These are phyloP conservation scores for Paramyrothecium sp. DNA, from an alignment of 2,329 filamentous ascomycete species.

Conservation along the genomic window DNA sequence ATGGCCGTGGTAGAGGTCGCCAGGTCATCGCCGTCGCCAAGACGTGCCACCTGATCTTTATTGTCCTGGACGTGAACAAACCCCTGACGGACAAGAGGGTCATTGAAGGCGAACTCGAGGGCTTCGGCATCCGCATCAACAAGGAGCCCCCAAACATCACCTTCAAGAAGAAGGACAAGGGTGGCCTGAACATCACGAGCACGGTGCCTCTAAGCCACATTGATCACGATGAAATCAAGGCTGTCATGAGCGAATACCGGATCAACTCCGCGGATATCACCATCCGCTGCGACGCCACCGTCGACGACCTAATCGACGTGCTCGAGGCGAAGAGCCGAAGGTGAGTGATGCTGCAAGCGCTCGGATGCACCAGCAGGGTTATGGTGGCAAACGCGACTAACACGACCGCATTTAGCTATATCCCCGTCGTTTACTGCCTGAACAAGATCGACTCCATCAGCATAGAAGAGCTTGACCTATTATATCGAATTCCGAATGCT, in stretches of 20 bases:
- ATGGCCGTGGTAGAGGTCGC: conserved; percentile 93
- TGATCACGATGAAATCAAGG: conserved; percentile 93
- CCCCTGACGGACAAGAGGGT: conserved; percentile 94
- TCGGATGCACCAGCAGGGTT: not conserved
- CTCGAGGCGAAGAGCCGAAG: conserved; percentile 86
- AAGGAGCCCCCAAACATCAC: conserved; percentile 96
- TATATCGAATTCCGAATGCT: conserved; percentile 95
- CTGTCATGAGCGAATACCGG: conserved; percentile 95
- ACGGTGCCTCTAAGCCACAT: conserved; percentile 92
- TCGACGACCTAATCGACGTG: conserved; percentile 95
- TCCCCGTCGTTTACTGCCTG: conserved; percentile 97
- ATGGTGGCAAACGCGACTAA: not conserved
- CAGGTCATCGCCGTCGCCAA: conserved; percentile 99
- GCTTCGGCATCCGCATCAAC: conserved; percentile 97
- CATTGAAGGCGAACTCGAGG: conserved; percentile 93
- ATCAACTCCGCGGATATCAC: conserved; percentile 97
- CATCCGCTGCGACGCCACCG: conserved; percentile 94
- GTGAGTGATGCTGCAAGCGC: conserved; percentile 17
- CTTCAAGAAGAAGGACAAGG: conserved; percentile 99
- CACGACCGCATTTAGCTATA: conserved; percentile 63
- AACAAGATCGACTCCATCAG: conserved; percentile 99
- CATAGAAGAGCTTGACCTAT: conserved; percentile 92
- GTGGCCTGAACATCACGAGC: conserved; percentile 92
- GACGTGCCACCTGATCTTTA: conserved; percentile 98
- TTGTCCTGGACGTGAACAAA: conserved; percentile 98